Evolutionary conservation across 345 rosid species (phyloP), one percentile per base, ranked within the genome.

Genomic region (Nephelium lappaceum): DNA sequence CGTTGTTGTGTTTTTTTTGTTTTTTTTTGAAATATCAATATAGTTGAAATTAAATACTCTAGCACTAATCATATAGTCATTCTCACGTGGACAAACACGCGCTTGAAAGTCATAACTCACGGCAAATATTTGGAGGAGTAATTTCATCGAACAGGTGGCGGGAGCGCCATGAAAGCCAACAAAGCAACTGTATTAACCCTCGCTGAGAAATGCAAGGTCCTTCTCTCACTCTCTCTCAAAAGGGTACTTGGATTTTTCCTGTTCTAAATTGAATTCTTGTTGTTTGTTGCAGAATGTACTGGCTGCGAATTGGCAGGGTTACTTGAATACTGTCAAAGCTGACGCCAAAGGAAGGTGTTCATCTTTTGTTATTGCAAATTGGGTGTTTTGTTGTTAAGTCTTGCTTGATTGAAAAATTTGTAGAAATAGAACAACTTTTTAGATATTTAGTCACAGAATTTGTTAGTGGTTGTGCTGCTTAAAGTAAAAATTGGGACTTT

Each of bases 261-360:
- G 55, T 58, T 73, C 19, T 39, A 38, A 21, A 65, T 73, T 58
- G 53, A 58, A 72, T 74, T 24, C 16, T n/a, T 23, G 18, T 60
- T 23, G 25, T 60, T 9, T 53, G 4, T 38, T 79, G 85, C 89
- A 95, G 98, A 93, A 77, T 77, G 86, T 95, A 82, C 77, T 92
- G 81, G 92, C 85, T 18, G 90, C 98, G 60, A 95, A 88, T 83
- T 95, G 98, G 95, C 91, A 87, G 84, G 95, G 93, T 43, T 79
- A 81, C 41, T 90, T 95, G 25, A 87, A 88, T 49, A 93, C 98
- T 68, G 82, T 95, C 86, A 91, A 91, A 84, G 92, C 98, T 36
- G 95, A 93, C 76, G 89, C 92, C 81, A 83, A 89, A 82, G 97
- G 95, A 83, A 95, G 98, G 98, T 95, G 57, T 51, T 73, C 49